Evolutionary conservation across 78 protist genomes (phyloP), one percentile per base, ranked within the genome.

Genomic region (Salpingoeca rosetta): DNA sequence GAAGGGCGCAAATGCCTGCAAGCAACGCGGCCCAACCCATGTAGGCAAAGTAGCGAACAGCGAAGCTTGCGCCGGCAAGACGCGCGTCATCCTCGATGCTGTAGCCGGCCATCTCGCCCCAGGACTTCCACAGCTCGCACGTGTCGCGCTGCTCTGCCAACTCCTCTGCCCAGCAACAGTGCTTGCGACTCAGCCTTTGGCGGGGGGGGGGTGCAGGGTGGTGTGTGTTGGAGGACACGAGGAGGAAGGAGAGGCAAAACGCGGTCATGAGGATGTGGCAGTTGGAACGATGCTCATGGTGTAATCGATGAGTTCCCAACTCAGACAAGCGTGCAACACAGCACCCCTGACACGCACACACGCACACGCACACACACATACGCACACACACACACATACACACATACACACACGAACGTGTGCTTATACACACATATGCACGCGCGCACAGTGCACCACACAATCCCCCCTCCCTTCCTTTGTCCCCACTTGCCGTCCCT

Each of bases 91-190:
- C 35, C 31, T 41, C 37, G 0, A 24, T 3, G 22, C 40, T 36
- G 40, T 12, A 44, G 75, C 17, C 36, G 56, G 12, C 65, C 31
- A 44, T 43, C 27, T 41, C 38, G 1, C 65, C 43, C 51, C 43
- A 40, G 12, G 83, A 31, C 51, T 80, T 65, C 7, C 7, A 65
- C n/a, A 17, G 2, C 26, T 1, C 38, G 41, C 44, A 37, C 57
- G n/a, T 45, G n/a, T 28, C 44, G 83, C 83, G 56, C 26, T 0
- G 44, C 40, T 77, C 0, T 10, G 38, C 24, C 35, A 37, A 77
- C 81, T 31, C 27, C 0, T 35, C 65, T 2, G 81, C 41, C 82
- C 83, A 75, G 76, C 87, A 85, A 27, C 87, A 85, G 31, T 41
- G 44, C 25, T 73, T 44, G 65, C 42, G 43, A 41, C 76, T 85